Percentiles rank a stretch among this genome's conserved stretches.
Conservation (phyloP, 345 rosid species). For the Atalantia buxifolia region DNA sequence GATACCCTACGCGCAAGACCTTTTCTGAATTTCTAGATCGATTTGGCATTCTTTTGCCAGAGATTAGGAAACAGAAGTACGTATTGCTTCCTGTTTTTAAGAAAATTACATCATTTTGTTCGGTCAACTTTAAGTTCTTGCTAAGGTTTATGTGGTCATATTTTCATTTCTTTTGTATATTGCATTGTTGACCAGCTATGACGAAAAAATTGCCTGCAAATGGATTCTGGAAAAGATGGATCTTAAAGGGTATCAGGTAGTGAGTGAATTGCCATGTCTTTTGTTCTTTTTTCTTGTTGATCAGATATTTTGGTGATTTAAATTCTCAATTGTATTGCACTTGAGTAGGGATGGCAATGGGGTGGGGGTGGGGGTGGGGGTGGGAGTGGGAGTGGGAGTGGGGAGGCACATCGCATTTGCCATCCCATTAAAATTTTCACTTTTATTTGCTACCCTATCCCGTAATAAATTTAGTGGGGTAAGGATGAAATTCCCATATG, state of each 20-base stretch:
- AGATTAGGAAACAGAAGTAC: constrained; percentile 51
- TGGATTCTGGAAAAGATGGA: constrained; percentile 66
- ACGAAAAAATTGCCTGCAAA: constrained; percentile 72
- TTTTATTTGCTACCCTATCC: fast-evolving
- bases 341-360: no score
- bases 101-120: neutral
- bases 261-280: neutral
- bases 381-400: no score
- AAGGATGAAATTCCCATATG: fast-evolving
- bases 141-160: neutral
- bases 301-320: neutral
- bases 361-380: no score
- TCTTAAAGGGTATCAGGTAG: constrained; percentile 72
- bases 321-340: neutral
- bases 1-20: constrained; percentile 74
- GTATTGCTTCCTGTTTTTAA: constrained; percentile 22
- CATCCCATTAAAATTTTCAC: no score
- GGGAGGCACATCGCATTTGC: no score
- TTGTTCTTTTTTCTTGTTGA: neutral
- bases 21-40: constrained; percentile 63
- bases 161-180: constrained; percentile 11
- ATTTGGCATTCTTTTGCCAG: constrained; percentile 67
- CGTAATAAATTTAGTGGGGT: no score
- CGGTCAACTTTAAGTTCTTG: constrained; percentile 21
- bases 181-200: constrained; percentile 45